Evolutionary conservation across 208 protist genomes (phyloP), one percentile per base, ranked within the genome.

Genomic region (Plasmodiophora brassicae): DNA sequence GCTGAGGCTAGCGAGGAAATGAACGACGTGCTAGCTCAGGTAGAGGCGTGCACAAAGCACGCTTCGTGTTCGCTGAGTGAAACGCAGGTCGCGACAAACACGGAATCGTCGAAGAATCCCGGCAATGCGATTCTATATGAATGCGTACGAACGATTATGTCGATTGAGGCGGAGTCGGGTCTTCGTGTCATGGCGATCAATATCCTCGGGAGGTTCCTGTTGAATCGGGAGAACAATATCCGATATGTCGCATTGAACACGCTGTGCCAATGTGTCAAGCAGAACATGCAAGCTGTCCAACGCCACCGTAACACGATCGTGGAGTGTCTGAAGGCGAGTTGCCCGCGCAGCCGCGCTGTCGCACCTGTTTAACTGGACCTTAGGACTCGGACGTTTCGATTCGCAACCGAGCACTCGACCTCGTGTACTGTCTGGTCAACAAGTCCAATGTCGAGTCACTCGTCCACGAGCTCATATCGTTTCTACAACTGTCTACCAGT

Each of bases 41-140:
- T 89, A 86, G 1, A 32, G 43, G 5, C 1, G 35, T 36, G 10
- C 5, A 36, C n/a, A 14, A 44, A 32, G 20, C n/a, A 38, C 65
- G 5, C n/a, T 85, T 22, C 35, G 35, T 1, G 50, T 1, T 35
- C 83, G 60, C 71, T 83, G 5, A 36, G 10, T 46, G 25, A 20
- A 54, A 32, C 36, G 39, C 95, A 97, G 93, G 95, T 99, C 0
- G 96, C 98, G 35, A 99, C 97, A 22, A 99, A 99, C 92, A 99
- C 97, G 0, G 97, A 99, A 32, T 91, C 90, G 1, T 91, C 92
- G 14, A 95, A 95, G 43, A 99, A 98, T 91, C 96, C 97, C 14
- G 98, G 97, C 85, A 98, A 96, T 90, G 96, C 98, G 1, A 95
- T 99, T 46, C 93, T 98, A 14, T 99, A 99, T 91, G 98, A 99